Evolutionary conservation across 768 basidiomycete species (phyloP).

Genomic region (Cyclocybe aegerita): DNA sequence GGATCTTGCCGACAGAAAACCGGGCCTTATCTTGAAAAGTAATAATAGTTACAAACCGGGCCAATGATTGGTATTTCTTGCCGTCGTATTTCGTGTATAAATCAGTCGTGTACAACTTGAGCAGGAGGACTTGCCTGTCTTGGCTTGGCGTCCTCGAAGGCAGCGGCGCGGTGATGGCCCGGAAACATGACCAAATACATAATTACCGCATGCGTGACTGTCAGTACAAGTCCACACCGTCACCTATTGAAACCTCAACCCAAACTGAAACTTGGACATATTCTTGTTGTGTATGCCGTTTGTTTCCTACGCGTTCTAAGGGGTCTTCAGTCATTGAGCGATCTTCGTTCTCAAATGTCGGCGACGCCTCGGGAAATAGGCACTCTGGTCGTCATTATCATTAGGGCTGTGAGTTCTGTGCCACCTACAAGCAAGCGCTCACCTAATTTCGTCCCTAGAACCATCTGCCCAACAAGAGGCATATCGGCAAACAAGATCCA

Average conservation of each 20-base stretch:
- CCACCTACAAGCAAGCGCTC: slow-evolving; percentile 17
- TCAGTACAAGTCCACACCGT: slow-evolving; percentile 21
- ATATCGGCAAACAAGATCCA: slow-evolving; percentile 97
- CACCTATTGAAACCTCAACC: slow-evolving; percentile 18
- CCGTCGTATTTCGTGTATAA: neutral
- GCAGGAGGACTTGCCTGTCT: neutral
- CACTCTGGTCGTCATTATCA: slow-evolving; percentile 89
- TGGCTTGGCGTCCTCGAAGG: neutral
- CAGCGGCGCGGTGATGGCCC: slow-evolving; percentile 9
- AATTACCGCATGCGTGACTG: slow-evolving; percentile 21
- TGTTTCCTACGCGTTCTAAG: slow-evolving; percentile 8
- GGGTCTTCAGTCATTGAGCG: slow-evolving; percentile 3
- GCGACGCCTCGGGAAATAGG: slow-evolving; percentile 75
- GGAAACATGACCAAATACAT: slow-evolving; percentile 16
- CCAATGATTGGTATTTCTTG: slow-evolving; percentile 24
- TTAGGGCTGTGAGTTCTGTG: slow-evolving; percentile 80
- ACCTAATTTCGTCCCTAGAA: slow-evolving; percentile 45
- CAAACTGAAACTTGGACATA: slow-evolving; percentile 16
- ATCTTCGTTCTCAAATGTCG: slow-evolving; percentile 43
- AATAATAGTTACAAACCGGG: slow-evolving; percentile 58
- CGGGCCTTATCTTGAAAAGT: slow-evolving; percentile 59
- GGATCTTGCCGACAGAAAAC: slow-evolving; percentile 74
- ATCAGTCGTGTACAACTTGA: neutral
- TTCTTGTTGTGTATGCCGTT: slow-evolving; percentile 17
- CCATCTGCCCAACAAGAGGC: slow-evolving; percentile 86